A percentile compares a stretch with the other conserved stretches of the same genome.
phyloP scores from a whole-genome alignment of 371 early-diverging fungal genomes.

The Parasitella parasitica region DNA sequence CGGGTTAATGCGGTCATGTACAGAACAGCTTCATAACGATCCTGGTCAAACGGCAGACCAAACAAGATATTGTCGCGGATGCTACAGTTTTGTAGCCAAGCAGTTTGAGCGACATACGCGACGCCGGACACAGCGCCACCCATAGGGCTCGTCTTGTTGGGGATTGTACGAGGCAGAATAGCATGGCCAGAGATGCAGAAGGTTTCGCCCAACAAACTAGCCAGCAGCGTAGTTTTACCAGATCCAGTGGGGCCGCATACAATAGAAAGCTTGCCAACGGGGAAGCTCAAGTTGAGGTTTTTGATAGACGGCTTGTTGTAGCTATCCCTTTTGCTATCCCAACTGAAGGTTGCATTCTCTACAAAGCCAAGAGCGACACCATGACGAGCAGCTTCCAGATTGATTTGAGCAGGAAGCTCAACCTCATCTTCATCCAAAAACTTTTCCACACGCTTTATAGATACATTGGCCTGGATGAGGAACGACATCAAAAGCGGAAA shows the following conservation, averaged over 20 bases:
- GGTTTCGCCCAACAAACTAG: constrained; percentile 64
- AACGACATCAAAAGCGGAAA: constrained; percentile 69
- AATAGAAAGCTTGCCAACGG: constrained; percentile 68
- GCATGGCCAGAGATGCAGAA: constrained; percentile 45
- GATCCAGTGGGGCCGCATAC: constrained; percentile 80
- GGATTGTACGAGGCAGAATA: constrained; percentile 43
- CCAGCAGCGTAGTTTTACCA: constrained; percentile 77
- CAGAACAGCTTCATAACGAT: constrained; percentile 62
- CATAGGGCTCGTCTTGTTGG: background rate
- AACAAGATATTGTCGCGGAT: constrained; percentile 84
- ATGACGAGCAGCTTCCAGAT: background rate
- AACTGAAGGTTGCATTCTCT: constrained; percentile 53
- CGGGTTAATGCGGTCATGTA: constrained; percentile 72
- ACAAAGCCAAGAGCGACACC: constrained; percentile 41
- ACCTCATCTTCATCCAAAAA: constrained; percentile 77
- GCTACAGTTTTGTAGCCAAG: constrained; percentile 83
- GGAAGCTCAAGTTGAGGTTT: constrained; percentile 59
- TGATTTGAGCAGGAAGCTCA: constrained; percentile 4
- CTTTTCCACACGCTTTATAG: constrained; percentile 67
- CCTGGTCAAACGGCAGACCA: constrained; percentile 66
- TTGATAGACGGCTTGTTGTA: constrained; percentile 46
- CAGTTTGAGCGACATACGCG: constrained; percentile 83
- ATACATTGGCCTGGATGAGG: constrained; percentile 71
- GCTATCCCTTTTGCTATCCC: constrained; percentile 39
- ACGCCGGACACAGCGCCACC: constrained; percentile 54